Conservation (phyloP, 768 basidiomycete genomes). For the Psilocybe cyanescens region DNA sequence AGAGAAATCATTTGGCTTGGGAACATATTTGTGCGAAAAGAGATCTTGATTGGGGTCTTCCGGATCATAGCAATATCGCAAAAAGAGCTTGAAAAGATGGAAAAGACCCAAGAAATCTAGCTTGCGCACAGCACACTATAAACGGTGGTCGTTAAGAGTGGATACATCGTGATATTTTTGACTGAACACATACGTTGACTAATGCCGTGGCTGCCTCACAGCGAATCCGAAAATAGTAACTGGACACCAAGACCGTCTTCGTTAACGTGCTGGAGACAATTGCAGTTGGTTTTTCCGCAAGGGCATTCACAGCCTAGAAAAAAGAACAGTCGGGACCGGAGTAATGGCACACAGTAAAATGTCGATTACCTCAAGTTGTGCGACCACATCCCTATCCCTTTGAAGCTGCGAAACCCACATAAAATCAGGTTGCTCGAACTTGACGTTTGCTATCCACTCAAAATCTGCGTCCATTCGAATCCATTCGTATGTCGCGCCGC, state of each 20-base stretch:
- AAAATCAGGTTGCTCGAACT: conserved; percentile 95
- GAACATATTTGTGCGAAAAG: conserved; percentile 88
- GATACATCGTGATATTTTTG: neutral
- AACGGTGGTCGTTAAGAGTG: conserved; percentile 11
- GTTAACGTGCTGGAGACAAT: conserved; percentile 92
- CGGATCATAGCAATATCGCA: conserved; percentile 89
- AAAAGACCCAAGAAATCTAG: conserved; percentile 92
- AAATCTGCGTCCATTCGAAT: conserved; percentile 99
- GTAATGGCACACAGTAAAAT: neutral
- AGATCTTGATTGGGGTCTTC: conserved; percentile 82
- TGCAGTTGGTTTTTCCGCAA: conserved; percentile 78
- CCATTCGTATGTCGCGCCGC: conserved; percentile 98
- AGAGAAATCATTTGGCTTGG: conserved; percentile 92
- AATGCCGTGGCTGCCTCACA: conserved; percentile 92
- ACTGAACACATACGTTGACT: conserved; percentile 62
- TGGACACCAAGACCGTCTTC: conserved; percentile 91
- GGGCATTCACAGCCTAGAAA: conserved; percentile 83
- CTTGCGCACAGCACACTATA: conserved; percentile 80
- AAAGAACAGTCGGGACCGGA: neutral
- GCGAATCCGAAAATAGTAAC: conserved; percentile 95
- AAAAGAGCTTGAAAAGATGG: conserved; percentile 93
- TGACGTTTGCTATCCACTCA: conserved; percentile 95
- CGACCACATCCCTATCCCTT: conserved; percentile 94
- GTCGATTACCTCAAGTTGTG: conserved; percentile 86
- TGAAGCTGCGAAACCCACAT: conserved; percentile 99